Percentiles rank a stretch among this genome's conserved stretches.
Conservation (phyloP, 768 basidiomycete genomes). For the Leucocoprinus sp. region DNA sequence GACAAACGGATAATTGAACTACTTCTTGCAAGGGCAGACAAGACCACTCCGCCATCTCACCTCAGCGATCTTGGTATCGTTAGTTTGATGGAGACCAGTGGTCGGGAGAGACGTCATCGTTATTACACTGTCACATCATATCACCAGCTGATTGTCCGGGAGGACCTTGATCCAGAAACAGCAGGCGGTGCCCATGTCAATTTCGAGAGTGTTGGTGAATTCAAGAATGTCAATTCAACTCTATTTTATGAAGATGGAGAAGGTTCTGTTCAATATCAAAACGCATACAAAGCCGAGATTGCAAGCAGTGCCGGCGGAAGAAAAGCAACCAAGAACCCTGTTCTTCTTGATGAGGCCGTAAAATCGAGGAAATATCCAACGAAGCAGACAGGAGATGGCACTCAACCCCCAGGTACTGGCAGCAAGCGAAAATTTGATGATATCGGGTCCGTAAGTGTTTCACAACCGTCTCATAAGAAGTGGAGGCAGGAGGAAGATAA, state of each 20-base stretch:
- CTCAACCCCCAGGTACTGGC: not conserved
- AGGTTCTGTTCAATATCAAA: constrained; percentile 38
- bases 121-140: constrained; percentile 75
- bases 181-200: constrained; percentile 39
- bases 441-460: not conserved
- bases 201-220: constrained; percentile 45
- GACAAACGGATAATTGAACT: constrained; percentile 81
- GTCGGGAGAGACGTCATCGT: constrained; percentile 80
- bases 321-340: constrained; percentile 33
- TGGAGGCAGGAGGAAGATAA: not conserved
- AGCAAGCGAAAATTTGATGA: constrained; percentile 1
- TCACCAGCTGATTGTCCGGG: constrained; percentile 48
- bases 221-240: constrained; percentile 31
- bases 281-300: constrained; percentile 32
- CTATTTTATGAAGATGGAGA: constrained; percentile 47
- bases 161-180: constrained; percentile 50
- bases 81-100: constrained; percentile 71
- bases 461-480: not conserved
- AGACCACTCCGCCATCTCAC: constrained; percentile 56
- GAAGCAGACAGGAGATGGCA: constrained; percentile 7
- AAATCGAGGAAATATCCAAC: constrained; percentile 44
- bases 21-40: constrained; percentile 63
- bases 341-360: constrained; percentile 39
- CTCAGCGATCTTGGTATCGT: constrained; percentile 64
- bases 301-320: constrained; percentile 17